phyloP scores from a whole-genome alignment of 768 basidiomycete genomes.

The Imleria badia region DNA sequence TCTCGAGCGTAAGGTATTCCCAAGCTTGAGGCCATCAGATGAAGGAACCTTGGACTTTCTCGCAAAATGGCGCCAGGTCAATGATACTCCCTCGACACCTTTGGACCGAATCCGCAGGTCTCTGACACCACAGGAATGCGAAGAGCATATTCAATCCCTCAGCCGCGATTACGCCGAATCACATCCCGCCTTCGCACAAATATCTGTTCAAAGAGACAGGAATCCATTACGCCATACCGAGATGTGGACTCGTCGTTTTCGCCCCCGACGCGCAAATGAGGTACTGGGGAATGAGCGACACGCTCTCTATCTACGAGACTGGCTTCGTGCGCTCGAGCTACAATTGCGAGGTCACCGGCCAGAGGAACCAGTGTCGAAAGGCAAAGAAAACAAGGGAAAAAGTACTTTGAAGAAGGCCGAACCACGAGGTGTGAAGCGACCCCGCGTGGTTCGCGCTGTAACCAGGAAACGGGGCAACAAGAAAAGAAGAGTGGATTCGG shows the following conservation, averaged over 20 bases:
- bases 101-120: not conserved
- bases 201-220: slow-evolving; percentile 26
- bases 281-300: slow-evolving; percentile 76
- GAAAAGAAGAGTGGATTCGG: slow-evolving; percentile 50
- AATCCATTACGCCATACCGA: slow-evolving; percentile 32
- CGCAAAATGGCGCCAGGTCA: not conserved
- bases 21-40: slow-evolving; percentile 1
- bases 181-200: slow-evolving; percentile 53
- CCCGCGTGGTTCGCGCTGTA: slow-evolving; percentile 57
- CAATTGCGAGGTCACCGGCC: slow-evolving; percentile 33
- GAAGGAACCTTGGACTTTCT: slow-evolving; percentile 21
- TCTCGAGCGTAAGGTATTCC: slow-evolving; percentile 6
- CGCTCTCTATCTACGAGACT: slow-evolving; percentile 71
- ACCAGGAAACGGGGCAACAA: slow-evolving; percentile 49
- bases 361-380: slow-evolving; percentile 2
- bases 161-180: slow-evolving; percentile 22
- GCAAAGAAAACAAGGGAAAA: slow-evolving; percentile 15
- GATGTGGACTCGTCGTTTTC: slow-evolving; percentile 75
- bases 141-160: slow-evolving; percentile 15
- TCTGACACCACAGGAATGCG: slow-evolving; percentile 15
- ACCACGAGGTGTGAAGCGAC: slow-evolving; percentile 52
- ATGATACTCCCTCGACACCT: not conserved
- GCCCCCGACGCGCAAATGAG: slow-evolving; percentile 68
- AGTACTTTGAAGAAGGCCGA: slow-evolving; percentile 24
- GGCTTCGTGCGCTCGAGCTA: slow-evolving; percentile 72